A percentile compares a stretch with the other conserved stretches of the same genome.
Conservation (phyloP, 2,329 filamentous ascomycete genomes). For the Lasiodiplodia sp. region DNA sequence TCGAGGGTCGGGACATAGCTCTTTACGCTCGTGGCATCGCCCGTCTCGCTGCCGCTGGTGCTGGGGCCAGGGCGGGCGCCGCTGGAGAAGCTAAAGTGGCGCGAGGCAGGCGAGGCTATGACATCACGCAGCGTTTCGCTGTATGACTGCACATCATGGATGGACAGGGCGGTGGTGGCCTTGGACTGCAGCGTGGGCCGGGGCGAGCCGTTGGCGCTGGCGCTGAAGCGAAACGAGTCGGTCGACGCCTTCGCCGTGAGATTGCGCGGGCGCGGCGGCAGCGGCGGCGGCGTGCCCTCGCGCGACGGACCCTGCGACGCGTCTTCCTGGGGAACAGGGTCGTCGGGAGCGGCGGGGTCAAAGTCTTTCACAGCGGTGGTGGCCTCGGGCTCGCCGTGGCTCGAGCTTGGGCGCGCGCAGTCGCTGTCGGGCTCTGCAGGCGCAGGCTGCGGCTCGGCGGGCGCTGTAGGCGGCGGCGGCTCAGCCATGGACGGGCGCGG, state of each 20-base stretch:
- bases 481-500: conserved; percentile 16
- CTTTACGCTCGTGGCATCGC: conserved; percentile 71
- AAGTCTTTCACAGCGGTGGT: conserved; percentile 14
- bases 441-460: conserved; percentile 28
- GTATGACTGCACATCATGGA: conserved; percentile 78
- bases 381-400: neutral
- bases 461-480: conserved; percentile 33
- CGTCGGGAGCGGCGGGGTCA: conserved; percentile 15
- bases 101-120: conserved; percentile 42
- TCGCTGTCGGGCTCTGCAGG: neutral
- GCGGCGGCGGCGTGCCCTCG: conserved; percentile 61
- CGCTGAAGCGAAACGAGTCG: conserved; percentile 50
- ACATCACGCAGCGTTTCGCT: conserved; percentile 58
- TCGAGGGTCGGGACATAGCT: conserved; percentile 71
- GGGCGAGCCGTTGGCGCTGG: conserved; percentile 30
- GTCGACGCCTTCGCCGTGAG: conserved; percentile 41
- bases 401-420: conserved; percentile 1
- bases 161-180: conserved; percentile 84
- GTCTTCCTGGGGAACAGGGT: conserved; percentile 9
- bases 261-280: conserved; percentile 58
- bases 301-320: conserved; percentile 35
- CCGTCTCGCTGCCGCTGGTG: conserved; percentile 61
- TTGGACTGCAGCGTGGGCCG: conserved; percentile 61
- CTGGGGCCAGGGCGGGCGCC: conserved; percentile 41
- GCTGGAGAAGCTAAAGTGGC: conserved; percentile 46